These are phyloP conservation scores for Curvularia spicifera DNA, from an alignment of 2,329 filamentous ascomycete species.

Conservation along the genomic window DNA sequence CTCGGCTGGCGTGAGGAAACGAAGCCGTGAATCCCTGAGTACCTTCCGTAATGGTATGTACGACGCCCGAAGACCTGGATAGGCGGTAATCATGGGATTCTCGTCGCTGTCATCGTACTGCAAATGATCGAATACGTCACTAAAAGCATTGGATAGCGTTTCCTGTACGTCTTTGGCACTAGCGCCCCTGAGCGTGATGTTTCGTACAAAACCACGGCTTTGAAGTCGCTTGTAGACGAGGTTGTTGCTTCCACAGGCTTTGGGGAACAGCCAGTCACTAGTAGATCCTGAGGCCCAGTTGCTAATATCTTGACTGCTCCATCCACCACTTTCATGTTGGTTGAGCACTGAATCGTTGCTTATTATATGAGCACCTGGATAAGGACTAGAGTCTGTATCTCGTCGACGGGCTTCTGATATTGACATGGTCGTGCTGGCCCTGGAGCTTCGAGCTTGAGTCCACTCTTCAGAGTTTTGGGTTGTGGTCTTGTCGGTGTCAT, in stretches of 20 bases:
- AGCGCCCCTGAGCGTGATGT: constrained; percentile 65
- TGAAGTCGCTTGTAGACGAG: constrained; percentile 72
- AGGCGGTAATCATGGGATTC: constrained; percentile 32
- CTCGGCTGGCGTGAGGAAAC: constrained; percentile 72
- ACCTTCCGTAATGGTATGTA: constrained; percentile 81
- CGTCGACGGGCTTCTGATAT: constrained; percentile 16
- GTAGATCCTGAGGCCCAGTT: constrained; percentile 56
- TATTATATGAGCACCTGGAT: constrained; percentile 18
- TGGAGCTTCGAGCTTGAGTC: constrained; percentile 48
- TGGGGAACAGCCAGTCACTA: constrained; percentile 69
- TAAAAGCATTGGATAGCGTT: constrained; percentile 69
- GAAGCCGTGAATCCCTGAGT: constrained; percentile 73
- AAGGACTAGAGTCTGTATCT: constrained; percentile 37
- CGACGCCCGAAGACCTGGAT: constrained; percentile 66
- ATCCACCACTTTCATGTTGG: constrained; percentile 54
- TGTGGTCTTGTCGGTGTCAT: constrained; percentile 40
- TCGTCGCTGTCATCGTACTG: constrained; percentile 37
- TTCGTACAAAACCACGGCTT: constrained; percentile 74
- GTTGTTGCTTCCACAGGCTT: constrained; percentile 69
- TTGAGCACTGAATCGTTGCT: constrained; percentile 28
- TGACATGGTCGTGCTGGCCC: constrained; percentile 14
- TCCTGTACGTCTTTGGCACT: constrained; percentile 72
- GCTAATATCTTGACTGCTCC: constrained; percentile 57
- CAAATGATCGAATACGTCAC: constrained; percentile 54
- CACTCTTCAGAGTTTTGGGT: constrained; percentile 57